Evolutionary conservation across 1,284 basidiomycete species (phyloP).

Genomic region (Ceratobasidium sp.): DNA sequence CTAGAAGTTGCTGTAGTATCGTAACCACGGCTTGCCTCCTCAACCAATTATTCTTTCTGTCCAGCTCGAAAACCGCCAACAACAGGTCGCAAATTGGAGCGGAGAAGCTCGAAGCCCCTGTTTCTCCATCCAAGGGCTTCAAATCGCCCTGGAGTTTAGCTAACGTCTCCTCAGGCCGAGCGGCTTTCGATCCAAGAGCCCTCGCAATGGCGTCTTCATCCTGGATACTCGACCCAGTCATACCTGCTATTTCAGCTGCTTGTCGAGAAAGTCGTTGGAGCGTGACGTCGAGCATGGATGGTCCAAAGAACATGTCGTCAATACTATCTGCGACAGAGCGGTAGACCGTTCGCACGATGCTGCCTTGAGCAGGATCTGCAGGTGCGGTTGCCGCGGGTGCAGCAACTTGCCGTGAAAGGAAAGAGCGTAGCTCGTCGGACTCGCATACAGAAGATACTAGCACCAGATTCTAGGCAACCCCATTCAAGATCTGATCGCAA

Average conservation of each 20-base stretch:
- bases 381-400: slow-evolving; percentile 23
- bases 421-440: slow-evolving; percentile 84
- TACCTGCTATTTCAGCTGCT: slow-evolving; percentile 87
- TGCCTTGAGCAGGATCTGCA: slow-evolving; percentile 46
- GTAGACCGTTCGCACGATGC: slow-evolving; percentile 84
- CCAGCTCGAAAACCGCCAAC: slow-evolving; percentile 92
- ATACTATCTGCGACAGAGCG: slow-evolving; percentile 91
- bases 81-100: slow-evolving; percentile 95
- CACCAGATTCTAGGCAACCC: slow-evolving; percentile 72
- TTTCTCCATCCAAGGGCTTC: slow-evolving; percentile 86
- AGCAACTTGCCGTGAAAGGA: slow-evolving; percentile 85
- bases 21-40: slow-evolving; percentile 96
- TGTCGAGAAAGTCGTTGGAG: slow-evolving; percentile 89
- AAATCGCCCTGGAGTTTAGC: slow-evolving; percentile 76
- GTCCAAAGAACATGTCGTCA: slow-evolving; percentile 93
- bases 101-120: slow-evolving; percentile 88
- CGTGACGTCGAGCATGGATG: slow-evolving; percentile 95
- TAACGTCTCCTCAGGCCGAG: slow-evolving; percentile 77
- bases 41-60: slow-evolving; percentile 96
- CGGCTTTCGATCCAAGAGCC: slow-evolving; percentile 74
- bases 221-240: slow-evolving; percentile 81
- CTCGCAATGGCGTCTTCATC: slow-evolving; percentile 88
- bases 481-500: not conserved
- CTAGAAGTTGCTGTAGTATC: slow-evolving; percentile 94
- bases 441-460: slow-evolving; percentile 83